Evolutionary conservation across 305 asterid genomes (phyloP), one percentile per base, ranked within the genome.

Genomic region (Fraxinus sp.): DNA sequence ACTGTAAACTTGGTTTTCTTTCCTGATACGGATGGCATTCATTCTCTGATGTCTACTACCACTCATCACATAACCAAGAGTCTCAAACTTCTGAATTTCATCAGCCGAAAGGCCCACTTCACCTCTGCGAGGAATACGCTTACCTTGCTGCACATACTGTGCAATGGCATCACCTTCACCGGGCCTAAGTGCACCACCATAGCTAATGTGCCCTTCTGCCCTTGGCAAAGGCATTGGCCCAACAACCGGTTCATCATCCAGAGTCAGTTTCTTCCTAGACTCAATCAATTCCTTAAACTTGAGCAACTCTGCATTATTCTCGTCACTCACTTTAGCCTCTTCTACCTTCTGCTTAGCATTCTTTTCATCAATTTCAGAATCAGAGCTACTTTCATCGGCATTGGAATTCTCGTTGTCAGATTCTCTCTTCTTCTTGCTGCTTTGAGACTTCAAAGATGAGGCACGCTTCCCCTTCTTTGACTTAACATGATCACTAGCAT

Each of bases 111-210:
- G 94, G 80, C 99, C 99, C 89, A 96, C 99, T 88, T 96, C 99
- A 41, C 99, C 99, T 94, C 99, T 94, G 73, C 99, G 94, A 32
- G 99, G 99, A 62, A 96, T 96, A 90, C 99, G 99, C 87, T 96
- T 96, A 68, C 99, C 99, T 86, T 96, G 99, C 89, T 96, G 98
- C 85, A 52, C 64, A 52, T 52, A 52, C 22, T 52, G 64, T 52
- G 64, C 64, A 52, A 52, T 52, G 24, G 64, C 99, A 90, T 96
- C 99, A 88, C 99, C 99, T 92, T 96, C 99, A 84, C 99, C 99
- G 0, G 99, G 99, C 91, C 99, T 90, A 73, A 96, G 98, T 10
- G 99, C 99, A 66, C 98, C 99, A 85, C 99, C 99, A 85, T 96
- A 96, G 88, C 98, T 96, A 52, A 96, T 93, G 86, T 94, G 98